Evolutionary conservation across 495 filamentous ascomycete species (phyloP), one percentile per base, ranked within the genome.

Genomic region (Tuber microsphaerosporum): DNA sequence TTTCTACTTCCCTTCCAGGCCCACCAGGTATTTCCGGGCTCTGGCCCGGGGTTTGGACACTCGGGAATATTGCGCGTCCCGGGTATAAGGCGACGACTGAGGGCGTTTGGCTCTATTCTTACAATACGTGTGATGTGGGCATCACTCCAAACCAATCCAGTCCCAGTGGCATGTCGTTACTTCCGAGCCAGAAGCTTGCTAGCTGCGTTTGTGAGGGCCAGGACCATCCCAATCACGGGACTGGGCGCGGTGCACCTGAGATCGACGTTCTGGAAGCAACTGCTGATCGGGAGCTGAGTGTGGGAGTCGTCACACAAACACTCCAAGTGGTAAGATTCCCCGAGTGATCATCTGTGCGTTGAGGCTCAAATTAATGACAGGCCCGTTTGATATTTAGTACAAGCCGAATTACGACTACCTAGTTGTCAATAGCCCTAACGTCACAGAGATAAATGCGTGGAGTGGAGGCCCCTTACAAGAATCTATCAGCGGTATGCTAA

Each of bases 21-120:
- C 83, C 87, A 39, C 91, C 90, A 26, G 89, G 92, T 71, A 86
- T 88, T 31, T 84, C 88, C 26, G 91, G 92, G 31, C 91, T 93
- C 82, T 93, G 92, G 91, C 92, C 92, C 74, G 92, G 92, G 76
- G 91, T 92, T 84, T 94, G 92, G 92, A 87, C 92, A 0, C 90
- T 92, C 87, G 91, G 91, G 0, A 92, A 93, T 77, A 85, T 93
- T 7, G 91, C 87, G 56, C 87, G 91, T 73, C 89, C 91, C 44
- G 91, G 91, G 17, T 91, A 92, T 83, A 86, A 87, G 31, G 88
- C 90, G 8, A 91, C 89, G 0, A 92, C 89, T 14, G 90, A 93
- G 75, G 91, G 91, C 14, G 84, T 91, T 81, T 93, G 91, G 92
- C 92, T 92, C 2, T 94, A 92, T 85, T 92, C 90, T 79, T 94